These are phyloP conservation scores for Sphenostylis stenocarpa DNA, from an alignment of 306 rosid species.

Conservation along the genomic window DNA sequence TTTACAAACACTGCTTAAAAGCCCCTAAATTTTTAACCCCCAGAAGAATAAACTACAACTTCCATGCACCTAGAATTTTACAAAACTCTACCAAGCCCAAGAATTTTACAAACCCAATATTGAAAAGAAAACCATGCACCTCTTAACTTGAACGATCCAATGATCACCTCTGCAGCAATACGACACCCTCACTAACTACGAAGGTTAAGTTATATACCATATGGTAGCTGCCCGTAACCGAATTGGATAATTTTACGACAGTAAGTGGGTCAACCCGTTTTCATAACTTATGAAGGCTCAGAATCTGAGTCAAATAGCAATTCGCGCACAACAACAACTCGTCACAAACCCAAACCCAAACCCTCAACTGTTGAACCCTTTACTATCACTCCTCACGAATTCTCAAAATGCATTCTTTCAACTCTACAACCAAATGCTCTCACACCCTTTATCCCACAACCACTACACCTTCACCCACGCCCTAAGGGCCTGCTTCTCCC, in stretches of 20 bases:
- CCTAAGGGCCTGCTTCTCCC: constrained; percentile 56
- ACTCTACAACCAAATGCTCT: constrained; percentile 71
- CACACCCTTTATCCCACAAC: constrained; percentile 52
- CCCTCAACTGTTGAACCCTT: constrained; percentile 50
- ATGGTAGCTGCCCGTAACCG: neutral
- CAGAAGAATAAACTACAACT: neutral
- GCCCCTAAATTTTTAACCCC: neutral
- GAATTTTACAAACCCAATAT: neutral
- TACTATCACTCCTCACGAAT: constrained; percentile 40
- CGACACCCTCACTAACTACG: neutral
- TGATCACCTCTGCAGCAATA: neutral
- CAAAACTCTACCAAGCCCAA: neutral
- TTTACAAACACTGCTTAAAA: neutral
- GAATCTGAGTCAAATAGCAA: constrained; percentile 39
- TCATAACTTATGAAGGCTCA: constrained; percentile 9
- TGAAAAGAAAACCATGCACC: constrained; percentile 21
- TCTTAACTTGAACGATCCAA: constrained; percentile 9
- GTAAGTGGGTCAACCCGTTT: constrained; percentile 7
- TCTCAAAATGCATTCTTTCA: constrained; percentile 56
- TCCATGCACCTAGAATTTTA: neutral
- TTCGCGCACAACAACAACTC: constrained; percentile 49
- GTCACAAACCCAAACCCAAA: constrained; percentile 64
- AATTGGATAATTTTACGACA: neutral
- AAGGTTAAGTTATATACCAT: neutral
- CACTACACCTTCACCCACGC: constrained; percentile 77